Percentiles rank a stretch among this genome's conserved stretches.
Evolutionary conservation across 805 yeast species (phyloP).

Genomic region (Metschnikowia rubicola): DNA sequence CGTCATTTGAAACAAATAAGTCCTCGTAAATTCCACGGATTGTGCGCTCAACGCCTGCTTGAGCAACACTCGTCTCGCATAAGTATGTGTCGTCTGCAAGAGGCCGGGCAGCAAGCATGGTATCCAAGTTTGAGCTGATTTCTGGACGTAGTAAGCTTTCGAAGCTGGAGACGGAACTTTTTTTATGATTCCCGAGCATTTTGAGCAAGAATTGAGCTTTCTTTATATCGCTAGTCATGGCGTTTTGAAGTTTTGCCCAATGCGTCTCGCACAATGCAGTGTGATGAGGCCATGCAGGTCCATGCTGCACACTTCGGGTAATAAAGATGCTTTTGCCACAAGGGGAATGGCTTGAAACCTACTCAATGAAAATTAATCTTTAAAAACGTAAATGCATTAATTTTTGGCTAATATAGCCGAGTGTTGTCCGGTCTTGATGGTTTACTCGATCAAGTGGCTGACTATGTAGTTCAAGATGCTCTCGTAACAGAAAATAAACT

Average conservation of each 20-base stretch:
- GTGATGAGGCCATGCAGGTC: constrained; percentile 1
- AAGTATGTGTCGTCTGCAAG: constrained; percentile 19
- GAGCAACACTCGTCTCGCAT: constrained; percentile 37
- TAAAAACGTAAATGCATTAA: neutral
- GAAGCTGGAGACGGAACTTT: constrained; percentile 12
- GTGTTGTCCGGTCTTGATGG: too few relatives aligned
- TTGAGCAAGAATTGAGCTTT: constrained; percentile 8
- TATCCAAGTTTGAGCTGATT: constrained; percentile 1
- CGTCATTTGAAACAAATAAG: constrained; percentile 11
- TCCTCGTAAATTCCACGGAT: constrained; percentile 31
- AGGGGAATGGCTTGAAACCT: neutral
- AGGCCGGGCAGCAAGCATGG: constrained; percentile 13
- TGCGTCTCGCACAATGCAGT: constrained; percentile 6
- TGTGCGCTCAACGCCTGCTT: constrained; percentile 28
- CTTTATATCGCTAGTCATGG: constrained; percentile 9
- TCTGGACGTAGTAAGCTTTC: constrained; percentile 15
- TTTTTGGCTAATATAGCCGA: neutral
- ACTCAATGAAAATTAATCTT: neutral
- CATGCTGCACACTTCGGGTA: constrained; percentile 1
- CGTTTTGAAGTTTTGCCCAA: constrained; percentile 5
- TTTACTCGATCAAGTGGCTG: constrained; percentile 7
- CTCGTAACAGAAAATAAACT: constrained; percentile 72
- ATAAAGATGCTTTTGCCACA: neutral
- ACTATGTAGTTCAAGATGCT: constrained; percentile 19
- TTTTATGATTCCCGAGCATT: constrained; percentile 6